Evolutionary conservation across 108 stramenopile genomes (phyloP), one percentile per base, ranked within the genome.

Genomic region (Cyclotella distinguenda): DNA sequence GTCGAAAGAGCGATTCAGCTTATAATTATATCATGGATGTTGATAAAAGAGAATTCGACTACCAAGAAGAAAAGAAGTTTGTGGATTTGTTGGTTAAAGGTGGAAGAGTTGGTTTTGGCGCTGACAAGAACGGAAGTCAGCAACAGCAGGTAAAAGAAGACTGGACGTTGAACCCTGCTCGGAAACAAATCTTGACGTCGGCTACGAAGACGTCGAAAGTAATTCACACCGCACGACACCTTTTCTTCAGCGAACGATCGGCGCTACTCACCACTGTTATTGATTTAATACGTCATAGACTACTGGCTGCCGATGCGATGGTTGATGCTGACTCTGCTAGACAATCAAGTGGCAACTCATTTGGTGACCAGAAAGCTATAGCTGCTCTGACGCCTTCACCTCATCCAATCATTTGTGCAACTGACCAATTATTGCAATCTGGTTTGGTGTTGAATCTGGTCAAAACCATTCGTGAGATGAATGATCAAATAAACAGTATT

Each of bases 381-480:
- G 12, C 8, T 38, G 10, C 8, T 12, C 8, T 10, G 10, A 10
- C 8, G 8, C 38, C 8, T 38, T 12, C 8, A 38, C 38, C 38
- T 38, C 38, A 38, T 43, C 58, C 58, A 19, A 43, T 59, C 3
- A 43, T 87, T 15, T 50, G 64, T 12, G 85, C 84, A 12, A 88
- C 86, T 15, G 85, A 92, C 74, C 73, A 66, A 31, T 42, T 87
- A 27, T 50, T 92, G 23, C 38, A 78, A 43, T 51, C 77, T 19
- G 72, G 72, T 26, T 64, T 89, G 6, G 73, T 89, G 19, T 2
- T 13, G 0, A 82, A 84, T 28, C 57, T 92, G n/a, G 52, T 92
- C n/a, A 30, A 64, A 46, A 23, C 78, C n/a, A 68, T 89, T 21
- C 38, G 58, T 60, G 85, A 87, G 12, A 63, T 74, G 55, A 83